These are phyloP conservation scores for Oryza rufipogon DNA, from an alignment of 176 grass and related monocot genomes.

Conservation along the genomic window DNA sequence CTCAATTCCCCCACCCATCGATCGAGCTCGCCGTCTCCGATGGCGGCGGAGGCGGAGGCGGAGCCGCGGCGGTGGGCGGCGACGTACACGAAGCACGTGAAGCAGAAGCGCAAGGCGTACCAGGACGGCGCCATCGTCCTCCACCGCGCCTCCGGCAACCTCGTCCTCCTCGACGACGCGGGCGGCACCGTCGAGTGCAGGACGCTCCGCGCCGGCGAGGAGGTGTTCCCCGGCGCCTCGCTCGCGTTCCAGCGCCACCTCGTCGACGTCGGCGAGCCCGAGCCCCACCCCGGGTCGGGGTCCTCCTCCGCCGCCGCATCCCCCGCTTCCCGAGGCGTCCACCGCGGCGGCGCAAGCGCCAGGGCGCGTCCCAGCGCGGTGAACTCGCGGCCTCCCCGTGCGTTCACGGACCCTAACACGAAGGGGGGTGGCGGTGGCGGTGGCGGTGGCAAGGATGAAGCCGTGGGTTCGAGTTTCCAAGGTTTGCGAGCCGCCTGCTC, in stretches of 20 bases:
- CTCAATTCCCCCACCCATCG: background rate
- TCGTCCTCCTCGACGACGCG: conserved; percentile 63
- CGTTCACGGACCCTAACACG: conserved; percentile 14
- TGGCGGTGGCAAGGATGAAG: background rate
- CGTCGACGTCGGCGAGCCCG: conserved; percentile 64
- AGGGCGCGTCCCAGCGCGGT: conserved; percentile 13
- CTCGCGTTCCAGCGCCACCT: conserved; percentile 69
- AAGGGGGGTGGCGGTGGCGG: background rate
- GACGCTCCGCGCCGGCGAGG: conserved; percentile 53
- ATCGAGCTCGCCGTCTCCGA: conserved; percentile 13
- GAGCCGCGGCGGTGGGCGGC: conserved; percentile 52
- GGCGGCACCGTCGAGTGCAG: conserved; percentile 67
- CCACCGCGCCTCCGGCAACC: conserved; percentile 47
- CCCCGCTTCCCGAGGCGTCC: conserved; percentile 3
- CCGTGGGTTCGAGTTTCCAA: conserved; percentile 26
- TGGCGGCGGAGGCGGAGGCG: conserved; percentile 47
- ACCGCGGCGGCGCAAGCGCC: conserved; percentile 15
- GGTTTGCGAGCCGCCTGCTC: conserved; percentile 39
- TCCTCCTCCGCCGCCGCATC: background rate
- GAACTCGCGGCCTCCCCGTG: background rate
- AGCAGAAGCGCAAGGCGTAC: conserved; percentile 89
- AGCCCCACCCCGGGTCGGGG: conserved; percentile 1
- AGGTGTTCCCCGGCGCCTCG: conserved; percentile 44
- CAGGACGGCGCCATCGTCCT: conserved; percentile 67
- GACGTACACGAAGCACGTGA: conserved; percentile 85